Evolutionary conservation across 495 filamentous ascomycete genomes (phyloP), one percentile per base, ranked within the genome.

Genomic region (Letharia lupina): DNA sequence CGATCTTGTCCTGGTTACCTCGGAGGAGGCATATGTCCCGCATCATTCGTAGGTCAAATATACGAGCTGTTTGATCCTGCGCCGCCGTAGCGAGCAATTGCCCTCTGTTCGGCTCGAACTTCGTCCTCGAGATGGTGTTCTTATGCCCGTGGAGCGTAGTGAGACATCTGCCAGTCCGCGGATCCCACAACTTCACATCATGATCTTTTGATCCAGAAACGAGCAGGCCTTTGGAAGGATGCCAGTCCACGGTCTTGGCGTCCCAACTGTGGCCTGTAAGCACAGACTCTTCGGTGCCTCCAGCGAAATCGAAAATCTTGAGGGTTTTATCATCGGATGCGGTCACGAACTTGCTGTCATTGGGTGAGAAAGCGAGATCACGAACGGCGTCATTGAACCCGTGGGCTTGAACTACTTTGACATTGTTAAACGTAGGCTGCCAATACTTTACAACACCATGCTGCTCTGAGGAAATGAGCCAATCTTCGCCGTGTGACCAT

Each of bases 341-440:
- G 2, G 93, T 97, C 67, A 96, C 89, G 72, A 98, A 98, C 74
- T 98, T 98, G 60, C 86, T 81, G 73, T 98, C 94, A 68, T 88
- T 96, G 2, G 94, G 94, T 61, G 90, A 87, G 75, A 96, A 97
- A 18, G 93, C 86, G n/a, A 98, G 78, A 69, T 95, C 94, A 62
- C 94, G 84, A 60, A 98, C 88, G 33, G 94, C 86, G 71, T 96
- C 91, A 66, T 82, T 83, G 33, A 57, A 57, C 20, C 54, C 54
- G 73, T 98, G 94, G 33, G 92, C 94, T 73, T 92, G 89, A 54
- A 98, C 89, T 41, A 88, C 89, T 75, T 98, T 91, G 66, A 98
- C 91, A 72, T 97, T 97, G 81, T 98, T 98, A 80, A 98, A 97
- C 75, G 98, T 98, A 4, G 94, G 91, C 72, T 96, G 91, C 93